Evolutionary conservation across 441 rosid species (phyloP).

Genomic region (Omphalea diandra): DNA sequence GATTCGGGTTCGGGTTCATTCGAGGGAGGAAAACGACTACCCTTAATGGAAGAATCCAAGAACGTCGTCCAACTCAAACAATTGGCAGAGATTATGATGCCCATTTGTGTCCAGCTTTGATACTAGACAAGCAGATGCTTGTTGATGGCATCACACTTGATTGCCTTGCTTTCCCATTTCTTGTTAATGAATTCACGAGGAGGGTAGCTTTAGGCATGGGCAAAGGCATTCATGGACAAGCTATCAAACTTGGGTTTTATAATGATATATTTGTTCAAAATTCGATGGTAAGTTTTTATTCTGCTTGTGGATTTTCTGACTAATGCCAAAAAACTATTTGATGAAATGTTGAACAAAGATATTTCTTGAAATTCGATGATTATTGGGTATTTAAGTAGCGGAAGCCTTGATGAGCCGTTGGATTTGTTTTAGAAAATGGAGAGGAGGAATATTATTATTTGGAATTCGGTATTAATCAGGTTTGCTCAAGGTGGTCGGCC

Average conservation of each 20-base stretch:
- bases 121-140: constrained; percentile 46
- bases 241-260: constrained; percentile 36
- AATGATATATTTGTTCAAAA: constrained; percentile 45
- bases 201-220: constrained; percentile 32
- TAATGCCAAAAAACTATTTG: constrained; percentile 47
- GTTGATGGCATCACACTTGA: constrained; percentile 39
- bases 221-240: constrained; percentile 38
- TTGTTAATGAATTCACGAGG: constrained; percentile 46
- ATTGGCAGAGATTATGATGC: constrained; percentile 3
- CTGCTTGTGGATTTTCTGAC: constrained; percentile 27
- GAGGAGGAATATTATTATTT: constrained; percentile 39
- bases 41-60: constrained; percentile 37
- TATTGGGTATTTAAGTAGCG: constrained; percentile 47
- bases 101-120: constrained; percentile 17
- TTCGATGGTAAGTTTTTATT: constrained; percentile 39
- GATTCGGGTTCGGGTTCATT: no score
- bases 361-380: constrained; percentile 61
- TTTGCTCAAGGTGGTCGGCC: constrained; percentile 52
- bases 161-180: constrained; percentile 52
- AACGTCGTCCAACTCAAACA: constrained; percentile 39
- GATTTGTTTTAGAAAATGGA: constrained; percentile 39
- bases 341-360: constrained; percentile 48
- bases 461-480: constrained; percentile 59
- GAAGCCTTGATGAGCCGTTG: constrained; percentile 41
- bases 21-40: no score